Conservation (phyloP, 2,329 filamentous ascomycete genomes). For the Neonectria coccinea region DNA sequence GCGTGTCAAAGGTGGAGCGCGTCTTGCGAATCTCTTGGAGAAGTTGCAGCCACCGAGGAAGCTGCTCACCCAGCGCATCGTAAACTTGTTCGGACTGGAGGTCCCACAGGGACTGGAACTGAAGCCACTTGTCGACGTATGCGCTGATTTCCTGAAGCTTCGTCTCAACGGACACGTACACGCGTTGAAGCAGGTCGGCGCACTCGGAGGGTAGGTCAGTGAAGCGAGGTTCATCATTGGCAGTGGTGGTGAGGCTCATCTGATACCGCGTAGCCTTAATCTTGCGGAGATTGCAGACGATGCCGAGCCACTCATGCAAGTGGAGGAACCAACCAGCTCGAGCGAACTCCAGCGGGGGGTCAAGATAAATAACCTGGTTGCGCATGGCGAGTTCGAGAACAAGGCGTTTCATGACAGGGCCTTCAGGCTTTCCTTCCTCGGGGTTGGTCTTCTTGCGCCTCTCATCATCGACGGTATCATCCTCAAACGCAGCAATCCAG, state of each 20-base stretch:
- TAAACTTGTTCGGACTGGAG: conserved; percentile 96
- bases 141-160: conserved; percentile 82
- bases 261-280: conserved; percentile 97
- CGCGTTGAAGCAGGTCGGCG: conserved; percentile 80
- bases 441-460: conserved; percentile 63
- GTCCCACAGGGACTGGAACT: conserved; percentile 99
- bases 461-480: conserved; percentile 65
- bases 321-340: conserved; percentile 94
- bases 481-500: conserved; percentile 90
- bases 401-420: conserved; percentile 77
- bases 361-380: conserved; percentile 96
- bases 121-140: conserved; percentile 98
- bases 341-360: conserved; percentile 91
- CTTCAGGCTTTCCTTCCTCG: conserved; percentile 61
- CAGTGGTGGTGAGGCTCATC: conserved; percentile 79
- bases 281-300: conserved; percentile 91
- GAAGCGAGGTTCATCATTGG: conserved; percentile 78
- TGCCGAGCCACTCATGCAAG: conserved; percentile 91
- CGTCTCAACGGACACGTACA: conserved; percentile 85
- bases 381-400: conserved; percentile 97
- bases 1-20: conserved; percentile 95
- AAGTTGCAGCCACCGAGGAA: conserved; percentile 92
- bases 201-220: conserved; percentile 87
- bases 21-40: conserved; percentile 98
- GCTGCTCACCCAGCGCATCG: conserved; percentile 88